phyloP scores from a whole-genome alignment of 352 stramenopile species.

The Pythium monospermum region DNA sequence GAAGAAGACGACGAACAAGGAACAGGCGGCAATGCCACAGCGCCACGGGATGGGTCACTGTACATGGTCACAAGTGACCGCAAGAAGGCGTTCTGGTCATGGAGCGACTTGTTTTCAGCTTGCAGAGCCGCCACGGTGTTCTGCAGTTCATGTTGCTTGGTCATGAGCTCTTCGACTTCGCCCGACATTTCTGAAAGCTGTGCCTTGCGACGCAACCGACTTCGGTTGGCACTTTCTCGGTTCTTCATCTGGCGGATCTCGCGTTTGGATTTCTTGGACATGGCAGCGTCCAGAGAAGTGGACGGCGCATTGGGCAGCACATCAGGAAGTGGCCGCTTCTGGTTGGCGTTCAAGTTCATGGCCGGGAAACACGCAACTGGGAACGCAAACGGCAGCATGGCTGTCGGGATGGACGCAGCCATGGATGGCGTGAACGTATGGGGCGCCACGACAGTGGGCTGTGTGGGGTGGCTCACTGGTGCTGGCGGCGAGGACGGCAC shows the following conservation, averaged over 20 bases:
- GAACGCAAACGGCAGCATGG: slow-evolving; percentile 50
- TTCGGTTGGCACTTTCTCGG: slow-evolving; percentile 82
- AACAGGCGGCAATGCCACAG: slow-evolving; percentile 24
- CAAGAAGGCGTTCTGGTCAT: slow-evolving; percentile 74
- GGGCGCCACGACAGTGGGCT: too few relatives aligned
- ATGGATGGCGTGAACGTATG: too few relatives aligned
- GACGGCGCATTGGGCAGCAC: slow-evolving; percentile 25
- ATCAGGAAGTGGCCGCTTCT: slow-evolving; percentile 54
- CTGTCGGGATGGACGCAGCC: not conserved
- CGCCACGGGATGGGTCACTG: slow-evolving; percentile 21
- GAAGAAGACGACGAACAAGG: slow-evolving; percentile 17
- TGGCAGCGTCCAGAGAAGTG: slow-evolving; percentile 13
- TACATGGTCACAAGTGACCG: slow-evolving; percentile 62
- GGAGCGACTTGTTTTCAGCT: slow-evolving; percentile 76
- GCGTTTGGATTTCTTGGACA: slow-evolving; percentile 67
- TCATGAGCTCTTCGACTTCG: slow-evolving; percentile 59
- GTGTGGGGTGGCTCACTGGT: not conserved
- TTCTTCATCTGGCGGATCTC: slow-evolving; percentile 87
- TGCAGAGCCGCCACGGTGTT: slow-evolving; percentile 60
- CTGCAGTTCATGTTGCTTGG: slow-evolving; percentile 65
- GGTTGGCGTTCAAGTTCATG: slow-evolving; percentile 29
- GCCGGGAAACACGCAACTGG: slow-evolving; percentile 56
- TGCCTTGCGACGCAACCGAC: slow-evolving; percentile 62
- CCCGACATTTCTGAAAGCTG: slow-evolving; percentile 53
- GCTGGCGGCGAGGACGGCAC: not conserved